phyloP scores from a whole-genome alignment of 306 rosid genomes.

The Rosa lucieae region DNA sequence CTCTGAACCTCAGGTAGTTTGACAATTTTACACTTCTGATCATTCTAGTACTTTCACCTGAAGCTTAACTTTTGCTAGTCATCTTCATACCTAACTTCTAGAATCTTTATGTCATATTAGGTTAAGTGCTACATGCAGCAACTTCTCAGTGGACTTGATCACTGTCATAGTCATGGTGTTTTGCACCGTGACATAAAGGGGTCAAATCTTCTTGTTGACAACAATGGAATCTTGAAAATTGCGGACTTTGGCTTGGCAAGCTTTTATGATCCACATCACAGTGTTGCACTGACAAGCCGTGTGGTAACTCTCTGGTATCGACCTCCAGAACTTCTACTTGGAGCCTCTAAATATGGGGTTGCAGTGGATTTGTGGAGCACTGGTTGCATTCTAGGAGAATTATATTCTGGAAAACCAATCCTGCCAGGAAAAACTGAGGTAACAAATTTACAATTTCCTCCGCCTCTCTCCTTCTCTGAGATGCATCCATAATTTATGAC shows the following conservation, averaged over 20 bases:
- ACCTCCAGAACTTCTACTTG: slow-evolving; percentile 96
- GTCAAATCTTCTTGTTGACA: slow-evolving; percentile 84
- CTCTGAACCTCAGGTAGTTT: slow-evolving; percentile 81
- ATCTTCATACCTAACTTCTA: slow-evolving; percentile 28
- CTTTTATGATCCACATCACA: slow-evolving; percentile 60
- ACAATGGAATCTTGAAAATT: slow-evolving; percentile 78
- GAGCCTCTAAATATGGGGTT: slow-evolving; percentile 85
- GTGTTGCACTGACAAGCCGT: slow-evolving; percentile 75
- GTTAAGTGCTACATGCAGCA: slow-evolving; percentile 91
- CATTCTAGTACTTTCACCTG: not conserved
- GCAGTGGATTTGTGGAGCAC: slow-evolving; percentile 94
- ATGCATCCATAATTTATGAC: slow-evolving; percentile 13
- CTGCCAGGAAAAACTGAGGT: slow-evolving; percentile 99
- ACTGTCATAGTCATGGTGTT: slow-evolving; percentile 85
- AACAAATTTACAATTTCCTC: slow-evolving; percentile 16
- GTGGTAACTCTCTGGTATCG: slow-evolving; percentile 97
- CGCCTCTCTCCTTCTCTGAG: not conserved
- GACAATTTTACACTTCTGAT: slow-evolving; percentile 8
- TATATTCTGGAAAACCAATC: slow-evolving; percentile 82
- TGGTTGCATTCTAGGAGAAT: slow-evolving; percentile 94
- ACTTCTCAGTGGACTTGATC: slow-evolving; percentile 84
- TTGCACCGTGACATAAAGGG: slow-evolving; percentile 99
- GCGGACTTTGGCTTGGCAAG: slow-evolving; percentile 97
- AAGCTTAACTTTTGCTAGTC: slow-evolving; percentile 3
- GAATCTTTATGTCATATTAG: slow-evolving; percentile 38